Percentiles rank a stretch among this genome's conserved stretches.
Conservation (phyloP, 2,329 filamentous ascomycete genomes). For the Phialophora tarda region DNA sequence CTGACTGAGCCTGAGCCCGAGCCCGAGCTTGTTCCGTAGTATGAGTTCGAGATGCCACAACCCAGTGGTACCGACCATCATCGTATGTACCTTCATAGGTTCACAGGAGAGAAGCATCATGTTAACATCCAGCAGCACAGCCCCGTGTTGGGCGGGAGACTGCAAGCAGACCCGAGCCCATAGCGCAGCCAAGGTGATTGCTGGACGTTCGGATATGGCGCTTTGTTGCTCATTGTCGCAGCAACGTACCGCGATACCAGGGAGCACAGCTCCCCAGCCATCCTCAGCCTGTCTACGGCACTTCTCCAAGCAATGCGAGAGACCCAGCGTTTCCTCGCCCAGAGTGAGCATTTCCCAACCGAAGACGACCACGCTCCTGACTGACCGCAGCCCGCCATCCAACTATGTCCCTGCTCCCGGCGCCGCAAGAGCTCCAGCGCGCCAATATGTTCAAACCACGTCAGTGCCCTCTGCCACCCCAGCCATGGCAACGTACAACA, state of each 20-base stretch:
- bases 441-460: neutral
- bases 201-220: neutral
- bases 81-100: neutral
- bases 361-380: neutral
- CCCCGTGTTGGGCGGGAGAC: neutral
- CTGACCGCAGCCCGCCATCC: neutral
- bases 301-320: neutral
- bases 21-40: neutral
- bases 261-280: neutral
- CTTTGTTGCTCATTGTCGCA: neutral
- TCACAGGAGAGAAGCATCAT: neutral
- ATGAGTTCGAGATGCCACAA: neutral
- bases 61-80: neutral
- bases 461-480: neutral
- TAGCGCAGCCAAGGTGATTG: neutral
- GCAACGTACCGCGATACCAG: neutral
- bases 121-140: neutral
- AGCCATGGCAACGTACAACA: neutral
- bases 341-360: neutral
- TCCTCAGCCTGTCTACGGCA: neutral
- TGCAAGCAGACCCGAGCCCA: neutral
- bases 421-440: neutral
- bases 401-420: neutral
- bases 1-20: neutral
- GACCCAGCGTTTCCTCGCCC: neutral